A percentile compares a stretch with the other conserved stretches of the same genome.
phyloP scores from a whole-genome alignment of 768 basidiomycete genomes.

The Macrocybe gigantea region DNA sequence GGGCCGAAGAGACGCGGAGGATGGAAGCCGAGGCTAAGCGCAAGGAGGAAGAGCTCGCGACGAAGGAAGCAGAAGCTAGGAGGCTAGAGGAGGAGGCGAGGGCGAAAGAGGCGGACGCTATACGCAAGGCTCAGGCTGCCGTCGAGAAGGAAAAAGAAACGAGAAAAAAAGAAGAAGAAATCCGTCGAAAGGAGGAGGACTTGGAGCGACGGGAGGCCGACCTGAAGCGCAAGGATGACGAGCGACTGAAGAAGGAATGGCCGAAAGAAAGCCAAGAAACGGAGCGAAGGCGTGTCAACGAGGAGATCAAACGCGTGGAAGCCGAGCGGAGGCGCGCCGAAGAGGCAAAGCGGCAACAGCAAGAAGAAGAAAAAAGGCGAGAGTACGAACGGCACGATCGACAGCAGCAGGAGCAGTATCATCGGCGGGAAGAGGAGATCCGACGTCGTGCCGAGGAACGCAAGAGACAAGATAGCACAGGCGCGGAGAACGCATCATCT shows the following conservation, averaged over 20 bases:
- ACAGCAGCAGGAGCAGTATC: constrained; percentile 2
- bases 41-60: constrained; percentile 17
- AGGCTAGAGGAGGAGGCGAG: constrained; percentile 6
- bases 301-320: background rate
- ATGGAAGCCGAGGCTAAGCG: constrained; percentile 18
- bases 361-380: constrained; percentile 1
- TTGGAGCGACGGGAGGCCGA: background rate
- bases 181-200: background rate
- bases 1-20: constrained; percentile 18
- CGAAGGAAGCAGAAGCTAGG: background rate
- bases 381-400: constrained; percentile 1
- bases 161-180: background rate
- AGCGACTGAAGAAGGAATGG: background rate
- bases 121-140: constrained; percentile 19
- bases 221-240: background rate
- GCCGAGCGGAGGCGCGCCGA: background rate
- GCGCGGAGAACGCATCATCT: background rate
- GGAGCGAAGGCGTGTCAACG: background rate
- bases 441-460: constrained; percentile 4
- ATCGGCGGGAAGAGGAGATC: constrained; percentile 3
- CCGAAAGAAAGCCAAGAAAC: background rate
- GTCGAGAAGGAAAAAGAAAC: constrained; percentile 22
- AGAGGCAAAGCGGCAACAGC: constrained; percentile 2
- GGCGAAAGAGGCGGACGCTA: constrained; percentile 20
- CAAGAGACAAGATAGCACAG: constrained; percentile 2